phyloP scores from a whole-genome alignment of 176 grass and related monocot genomes.

The Bonia amplexicaulis region DNA sequence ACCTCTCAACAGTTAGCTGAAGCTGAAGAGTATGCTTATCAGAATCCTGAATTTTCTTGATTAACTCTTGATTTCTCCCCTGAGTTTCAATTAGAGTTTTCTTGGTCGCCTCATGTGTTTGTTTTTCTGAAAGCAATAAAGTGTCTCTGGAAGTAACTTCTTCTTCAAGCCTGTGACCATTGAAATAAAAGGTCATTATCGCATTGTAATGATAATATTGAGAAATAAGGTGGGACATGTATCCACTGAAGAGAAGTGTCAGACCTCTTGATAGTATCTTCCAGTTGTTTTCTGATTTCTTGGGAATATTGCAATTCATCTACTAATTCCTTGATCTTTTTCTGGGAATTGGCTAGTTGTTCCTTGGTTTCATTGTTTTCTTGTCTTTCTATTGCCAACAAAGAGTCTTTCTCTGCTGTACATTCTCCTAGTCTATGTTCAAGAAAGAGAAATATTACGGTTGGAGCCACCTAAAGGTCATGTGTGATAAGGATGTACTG shows the following conservation, averaged over 20 bases:
- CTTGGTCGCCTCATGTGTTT: conserved; percentile 37
- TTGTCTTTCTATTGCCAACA: conserved; percentile 40
- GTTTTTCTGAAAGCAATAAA: conserved; percentile 41
- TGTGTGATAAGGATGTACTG: background rate
- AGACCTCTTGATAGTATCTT: conserved; percentile 52
- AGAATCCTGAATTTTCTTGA: conserved; percentile 41
- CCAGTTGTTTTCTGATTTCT: conserved; percentile 42
- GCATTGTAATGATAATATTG: conserved; percentile 6
- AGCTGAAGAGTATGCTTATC: conserved; percentile 45
- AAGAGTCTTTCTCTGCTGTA: conserved; percentile 46
- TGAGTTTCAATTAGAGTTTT: conserved; percentile 42
- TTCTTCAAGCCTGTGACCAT: conserved; percentile 42
- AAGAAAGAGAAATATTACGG: conserved; percentile 19
- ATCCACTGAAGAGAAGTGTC: conserved; percentile 25
- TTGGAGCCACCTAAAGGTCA: background rate
- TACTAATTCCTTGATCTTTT: conserved; percentile 47
- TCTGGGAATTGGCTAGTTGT: conserved; percentile 45
- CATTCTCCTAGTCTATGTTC: conserved; percentile 48
- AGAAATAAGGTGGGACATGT: conserved; percentile 10
- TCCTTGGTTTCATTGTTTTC: conserved; percentile 49
- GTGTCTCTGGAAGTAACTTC: conserved; percentile 37
- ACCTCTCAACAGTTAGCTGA: conserved; percentile 47
- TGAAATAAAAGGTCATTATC: conserved; percentile 17
- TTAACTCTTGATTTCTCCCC: conserved; percentile 37
- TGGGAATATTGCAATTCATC: conserved; percentile 35